Conservation (phyloP, 225 moss, liverwort and hornwort genomes). For the Anthoceros angustus region DNA sequence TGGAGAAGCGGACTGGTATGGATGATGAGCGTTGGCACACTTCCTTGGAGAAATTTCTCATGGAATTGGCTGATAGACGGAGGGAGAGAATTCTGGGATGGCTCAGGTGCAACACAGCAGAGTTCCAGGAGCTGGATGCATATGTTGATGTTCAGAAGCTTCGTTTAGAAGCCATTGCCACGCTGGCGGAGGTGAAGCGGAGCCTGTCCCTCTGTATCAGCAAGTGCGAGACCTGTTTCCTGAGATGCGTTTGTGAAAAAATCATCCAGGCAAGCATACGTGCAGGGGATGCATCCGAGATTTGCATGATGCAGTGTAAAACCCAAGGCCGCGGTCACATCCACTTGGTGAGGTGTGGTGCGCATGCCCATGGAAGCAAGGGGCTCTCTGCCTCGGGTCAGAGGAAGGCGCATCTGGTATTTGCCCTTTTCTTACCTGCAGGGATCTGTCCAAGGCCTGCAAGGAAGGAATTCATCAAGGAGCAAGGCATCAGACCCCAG, state of each 20-base stretch:
- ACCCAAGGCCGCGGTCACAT: slow-evolving; percentile 28
- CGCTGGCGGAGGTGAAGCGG: slow-evolving; percentile 15
- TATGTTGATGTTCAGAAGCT: slow-evolving; percentile 8
- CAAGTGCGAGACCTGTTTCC: slow-evolving; percentile 10
- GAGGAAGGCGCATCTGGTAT: too few relatives aligned
- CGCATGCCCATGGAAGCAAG: slow-evolving; percentile 9
- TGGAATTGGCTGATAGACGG: slow-evolving; percentile 18
- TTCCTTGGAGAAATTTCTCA: slow-evolving; percentile 27
- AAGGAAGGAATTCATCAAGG: slow-evolving; percentile 7
- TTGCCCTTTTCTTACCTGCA: too few relatives aligned
- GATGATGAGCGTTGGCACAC: slow-evolving; percentile 45
- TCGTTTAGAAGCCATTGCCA: slow-evolving; percentile 9
- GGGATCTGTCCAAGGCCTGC: background rate
- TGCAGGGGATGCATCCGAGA: slow-evolving; percentile 30
- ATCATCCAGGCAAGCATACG: slow-evolving; percentile 26
- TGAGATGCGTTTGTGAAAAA: slow-evolving; percentile 22
- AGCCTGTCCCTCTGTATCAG: slow-evolving; percentile 21
- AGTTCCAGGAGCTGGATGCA: slow-evolving; percentile 18
- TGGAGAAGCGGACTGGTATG: slow-evolving; percentile 4
- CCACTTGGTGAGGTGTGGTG: slow-evolving; percentile 18
- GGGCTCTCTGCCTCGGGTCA: slow-evolving; percentile 18
- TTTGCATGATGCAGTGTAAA: slow-evolving; percentile 35
- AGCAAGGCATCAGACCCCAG: slow-evolving; percentile 23
- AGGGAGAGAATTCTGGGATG: slow-evolving; percentile 21
- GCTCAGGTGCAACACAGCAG: slow-evolving; percentile 23